Conservation (phyloP, 805 yeast species). For the Starmerella ratchasimensis region DNA sequence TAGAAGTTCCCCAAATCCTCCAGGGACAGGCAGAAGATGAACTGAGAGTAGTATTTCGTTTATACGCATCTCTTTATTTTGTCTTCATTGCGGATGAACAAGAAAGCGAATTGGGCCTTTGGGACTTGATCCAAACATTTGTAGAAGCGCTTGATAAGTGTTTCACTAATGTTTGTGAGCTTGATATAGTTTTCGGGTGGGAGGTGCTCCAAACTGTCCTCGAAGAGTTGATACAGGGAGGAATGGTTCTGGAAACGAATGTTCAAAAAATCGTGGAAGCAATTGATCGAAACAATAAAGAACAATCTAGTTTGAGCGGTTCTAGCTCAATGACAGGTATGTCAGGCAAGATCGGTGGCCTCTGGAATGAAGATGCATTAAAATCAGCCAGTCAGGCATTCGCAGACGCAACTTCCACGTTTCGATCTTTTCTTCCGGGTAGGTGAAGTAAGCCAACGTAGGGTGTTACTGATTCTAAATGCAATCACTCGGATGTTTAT, state of each 20-base stretch:
- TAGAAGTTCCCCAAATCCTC: slow-evolving; percentile 71
- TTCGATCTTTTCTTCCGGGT: slow-evolving; percentile 18
- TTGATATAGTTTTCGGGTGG: slow-evolving; percentile 98
- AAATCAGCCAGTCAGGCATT: slow-evolving; percentile 17
- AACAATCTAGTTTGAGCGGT: slow-evolving; percentile 14
- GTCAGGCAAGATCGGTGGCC: slow-evolving; percentile 2
- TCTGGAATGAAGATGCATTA: slow-evolving; percentile 13
- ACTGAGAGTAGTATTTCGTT: slow-evolving; percentile 81
- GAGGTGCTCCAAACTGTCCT: slow-evolving; percentile 84
- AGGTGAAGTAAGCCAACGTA: too few species aligned
- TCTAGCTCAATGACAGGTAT: neutral
- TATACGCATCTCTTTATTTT: slow-evolving; percentile 90
- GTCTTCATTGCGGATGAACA: slow-evolving; percentile 93
- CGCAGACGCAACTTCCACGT: slow-evolving; percentile 17
- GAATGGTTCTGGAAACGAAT: slow-evolving; percentile 92
- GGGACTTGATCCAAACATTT: slow-evolving; percentile 90
- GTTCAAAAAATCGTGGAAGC: slow-evolving; percentile 62
- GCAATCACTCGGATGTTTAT: too few species aligned
- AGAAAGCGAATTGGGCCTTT: slow-evolving; percentile 84
- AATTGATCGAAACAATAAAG: slow-evolving; percentile 29
- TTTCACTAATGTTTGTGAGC: slow-evolving; percentile 85
- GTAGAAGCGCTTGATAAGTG: slow-evolving; percentile 90
- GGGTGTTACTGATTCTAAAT: too few species aligned
- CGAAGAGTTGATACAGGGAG: slow-evolving; percentile 84
- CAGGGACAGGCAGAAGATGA: slow-evolving; percentile 39